Conservation (phyloP, 352 stramenopile genomes). For the Pythium periplocum region DNA sequence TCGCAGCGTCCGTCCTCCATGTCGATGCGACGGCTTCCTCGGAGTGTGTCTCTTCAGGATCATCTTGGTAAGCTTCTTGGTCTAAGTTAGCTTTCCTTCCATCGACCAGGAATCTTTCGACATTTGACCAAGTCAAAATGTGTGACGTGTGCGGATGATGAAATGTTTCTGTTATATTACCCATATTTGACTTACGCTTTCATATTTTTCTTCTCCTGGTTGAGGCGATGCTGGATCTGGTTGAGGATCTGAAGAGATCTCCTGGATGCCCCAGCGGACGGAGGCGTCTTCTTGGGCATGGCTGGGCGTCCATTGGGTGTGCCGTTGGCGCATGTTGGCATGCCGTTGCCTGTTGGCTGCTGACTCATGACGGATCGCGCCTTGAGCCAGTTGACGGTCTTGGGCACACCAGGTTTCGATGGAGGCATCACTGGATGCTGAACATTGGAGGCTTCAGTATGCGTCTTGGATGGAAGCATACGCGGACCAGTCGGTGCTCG, state of each 20-base stretch:
- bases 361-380: constrained; percentile 46
- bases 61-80: neutral
- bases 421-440: neutral
- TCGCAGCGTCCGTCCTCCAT: constrained; percentile 20
- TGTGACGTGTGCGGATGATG: neutral
- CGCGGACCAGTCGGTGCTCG: constrained; percentile 23
- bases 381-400: constrained; percentile 80
- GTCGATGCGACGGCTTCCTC: no score
- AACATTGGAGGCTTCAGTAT: no score
- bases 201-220: constrained; percentile 26
- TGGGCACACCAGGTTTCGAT: constrained; percentile 16
- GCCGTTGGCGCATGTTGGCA: no score
- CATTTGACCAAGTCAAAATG: no score
- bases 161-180: constrained; percentile 10
- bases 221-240: constrained; percentile 62
- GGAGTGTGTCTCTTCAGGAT: constrained; percentile 8
- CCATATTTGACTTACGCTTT: constrained; percentile 28
- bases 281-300: constrained; percentile 50
- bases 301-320: constrained; percentile 6
- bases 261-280: constrained; percentile 55
- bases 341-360: no score
- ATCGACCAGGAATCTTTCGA: no score
- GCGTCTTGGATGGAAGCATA: constrained; percentile 41
- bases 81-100: constrained; percentile 1
- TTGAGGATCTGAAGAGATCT: constrained; percentile 80